Conservation (phyloP, 148 eudicot species). For the Amaranthus hypochondriacus region DNA sequence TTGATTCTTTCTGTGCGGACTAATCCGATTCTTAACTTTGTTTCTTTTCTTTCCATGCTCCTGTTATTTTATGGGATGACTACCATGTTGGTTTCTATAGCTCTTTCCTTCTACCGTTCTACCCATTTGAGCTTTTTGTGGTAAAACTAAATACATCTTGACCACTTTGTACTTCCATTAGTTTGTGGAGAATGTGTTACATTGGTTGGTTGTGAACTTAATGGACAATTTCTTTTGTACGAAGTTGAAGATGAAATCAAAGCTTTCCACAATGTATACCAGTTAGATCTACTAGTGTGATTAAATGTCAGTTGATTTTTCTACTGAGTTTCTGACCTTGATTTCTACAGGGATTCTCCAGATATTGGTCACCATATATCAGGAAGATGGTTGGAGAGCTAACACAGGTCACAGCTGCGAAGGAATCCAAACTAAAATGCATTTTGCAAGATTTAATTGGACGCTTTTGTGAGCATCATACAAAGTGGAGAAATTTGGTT, state of each 20-base stretch:
- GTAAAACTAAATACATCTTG: not conserved
- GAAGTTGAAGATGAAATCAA: not conserved
- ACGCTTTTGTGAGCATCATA: conserved; percentile 83
- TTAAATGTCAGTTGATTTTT: not conserved
- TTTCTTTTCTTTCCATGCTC: not conserved
- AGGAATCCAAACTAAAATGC: conserved; percentile 75
- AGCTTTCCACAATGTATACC: not conserved
- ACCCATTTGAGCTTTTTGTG: not conserved
- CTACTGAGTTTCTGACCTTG: not conserved
- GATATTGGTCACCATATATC: conserved; percentile 87
- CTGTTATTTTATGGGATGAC: not conserved
- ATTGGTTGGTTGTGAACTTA: not conserved
- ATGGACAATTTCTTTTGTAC: not conserved
- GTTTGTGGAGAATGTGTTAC: not conserved
- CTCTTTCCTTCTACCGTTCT: not conserved
- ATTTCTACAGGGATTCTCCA: conserved; percentile 61
- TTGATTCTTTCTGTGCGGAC: not conserved
- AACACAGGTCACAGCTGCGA: conserved; percentile 74
- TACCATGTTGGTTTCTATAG: not conserved
- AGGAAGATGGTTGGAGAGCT: conserved; percentile 63
- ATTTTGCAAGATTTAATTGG: conserved; percentile 74
- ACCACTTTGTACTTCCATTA: not conserved
- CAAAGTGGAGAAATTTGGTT: conserved; percentile 74
- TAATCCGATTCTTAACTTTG: not conserved
- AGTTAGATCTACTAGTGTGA: not conserved